phyloP scores from a whole-genome alignment of 108 stramenopile genomes.

The Skeletonema menzelii region DNA sequence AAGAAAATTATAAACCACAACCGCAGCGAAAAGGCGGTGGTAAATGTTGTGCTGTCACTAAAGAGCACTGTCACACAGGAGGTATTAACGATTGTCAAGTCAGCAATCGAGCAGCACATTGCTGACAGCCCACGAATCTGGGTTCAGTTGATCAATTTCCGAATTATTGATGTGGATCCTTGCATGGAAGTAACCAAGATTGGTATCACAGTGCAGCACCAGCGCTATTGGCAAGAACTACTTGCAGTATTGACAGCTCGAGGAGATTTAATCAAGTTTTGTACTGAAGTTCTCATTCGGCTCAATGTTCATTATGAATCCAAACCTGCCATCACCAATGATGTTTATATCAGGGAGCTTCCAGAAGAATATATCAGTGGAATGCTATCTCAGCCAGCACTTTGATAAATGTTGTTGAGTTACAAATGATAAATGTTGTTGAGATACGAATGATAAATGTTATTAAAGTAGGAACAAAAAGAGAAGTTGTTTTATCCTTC shows the following conservation, averaged over 20 bases:
- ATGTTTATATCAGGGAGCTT: not conserved
- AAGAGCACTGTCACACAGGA: slow-evolving; percentile 54
- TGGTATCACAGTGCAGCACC: slow-evolving; percentile 53
- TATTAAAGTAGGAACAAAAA: too few relatives aligned
- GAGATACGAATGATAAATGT: too few relatives aligned
- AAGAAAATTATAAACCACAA: slow-evolving; percentile 73
- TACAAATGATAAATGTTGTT: too few relatives aligned
- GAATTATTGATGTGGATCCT: slow-evolving; percentile 55
- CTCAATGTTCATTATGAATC: slow-evolving; percentile 46
- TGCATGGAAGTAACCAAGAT: slow-evolving; percentile 46
- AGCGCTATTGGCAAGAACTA: slow-evolving; percentile 68
- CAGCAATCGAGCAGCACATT: slow-evolving; percentile 58
- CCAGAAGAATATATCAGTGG: not conserved
- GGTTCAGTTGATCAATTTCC: slow-evolving; percentile 56
- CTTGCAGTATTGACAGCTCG: slow-evolving; percentile 44
- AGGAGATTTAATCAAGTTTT: slow-evolving; percentile 58
- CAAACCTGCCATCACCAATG: not conserved
- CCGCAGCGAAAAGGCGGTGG: slow-evolving; percentile 65
- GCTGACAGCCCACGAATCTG: slow-evolving; percentile 64
- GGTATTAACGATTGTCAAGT: slow-evolving; percentile 57
- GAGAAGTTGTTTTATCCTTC: too few relatives aligned
- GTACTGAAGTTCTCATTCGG: slow-evolving; percentile 40
- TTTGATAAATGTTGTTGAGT: too few relatives aligned
- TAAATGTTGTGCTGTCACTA: slow-evolving; percentile 44
- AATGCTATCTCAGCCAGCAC: not conserved